Evolutionary conservation across 1,284 basidiomycete genomes (phyloP), one percentile per base, ranked within the genome.

Genomic region (Apiotrichum gracile): DNA sequence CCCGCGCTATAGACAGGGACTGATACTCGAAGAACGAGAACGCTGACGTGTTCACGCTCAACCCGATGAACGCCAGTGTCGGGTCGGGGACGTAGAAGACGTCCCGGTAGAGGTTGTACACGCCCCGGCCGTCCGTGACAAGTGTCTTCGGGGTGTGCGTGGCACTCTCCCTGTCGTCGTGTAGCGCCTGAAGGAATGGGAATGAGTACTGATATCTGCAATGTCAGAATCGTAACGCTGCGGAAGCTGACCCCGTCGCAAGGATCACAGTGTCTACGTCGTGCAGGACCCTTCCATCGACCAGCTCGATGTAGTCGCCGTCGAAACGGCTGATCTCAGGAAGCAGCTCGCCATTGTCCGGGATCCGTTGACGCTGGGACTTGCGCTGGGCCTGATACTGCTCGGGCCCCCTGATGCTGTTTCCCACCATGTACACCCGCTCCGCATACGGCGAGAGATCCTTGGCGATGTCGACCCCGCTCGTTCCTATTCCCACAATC

Each of bases 61-160:
- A 25, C 9, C 65, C 63, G 52, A 70, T 40, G 53, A 80, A 79
- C 0, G 73, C 71, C 6, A 81, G 66, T 9, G 79, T 79, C 4
- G 80, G 79, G 51, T 81, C 78, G n/a, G 78, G 76, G 46, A 81
- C 78, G 60, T 77, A 80, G 61, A 80, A 76, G 0, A 76, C 61
- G 54, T 80, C 79, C 16, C 77, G 67, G 58, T 79, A 76, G 3
- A 80, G 67, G 12, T 78, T 75, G 5, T 76, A 75, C 19, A 81
- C 65, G 49, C 77, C 75, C 1, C 67, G 72, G 29, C 80, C 79
- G 57, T 79, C 75, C 0, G 78, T 79, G n/a, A 80, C 71, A 31
- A 81, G 69, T 42, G 31, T 46, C 7, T 31, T 14, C 5, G 43
- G 40, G 9, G 37, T 34, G 2, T 27, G 34, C 21, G 7, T 50